Percentiles rank a stretch among this genome's conserved stretches.
Conservation (phyloP, 176 grass and related monocot species). For the Lolium multiflorum region DNA sequence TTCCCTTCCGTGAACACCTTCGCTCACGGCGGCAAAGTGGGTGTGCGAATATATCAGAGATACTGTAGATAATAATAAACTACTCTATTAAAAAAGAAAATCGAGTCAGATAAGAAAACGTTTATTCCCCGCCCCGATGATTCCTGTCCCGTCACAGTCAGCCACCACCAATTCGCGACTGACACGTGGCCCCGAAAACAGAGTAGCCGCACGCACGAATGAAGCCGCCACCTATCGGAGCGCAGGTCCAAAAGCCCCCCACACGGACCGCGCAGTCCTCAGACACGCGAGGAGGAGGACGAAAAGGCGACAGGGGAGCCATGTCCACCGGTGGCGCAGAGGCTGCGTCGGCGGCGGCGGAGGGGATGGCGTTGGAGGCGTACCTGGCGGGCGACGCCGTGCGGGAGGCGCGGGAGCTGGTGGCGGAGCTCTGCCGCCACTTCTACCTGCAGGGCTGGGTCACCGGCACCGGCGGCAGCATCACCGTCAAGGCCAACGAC, state of each 20-base stretch:
- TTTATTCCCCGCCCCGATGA: neutral
- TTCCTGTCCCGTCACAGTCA: neutral
- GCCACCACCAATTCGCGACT: neutral
- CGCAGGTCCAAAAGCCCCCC: neutral
- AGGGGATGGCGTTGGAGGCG: constrained; percentile 45
- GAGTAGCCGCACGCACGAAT: neutral
- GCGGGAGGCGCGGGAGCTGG: constrained; percentile 73
- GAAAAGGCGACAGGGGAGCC: neutral
- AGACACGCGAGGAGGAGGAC: neutral
- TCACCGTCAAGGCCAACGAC: constrained; percentile 93
- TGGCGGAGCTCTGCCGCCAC: constrained; percentile 89
- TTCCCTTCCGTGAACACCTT: too few species aligned
- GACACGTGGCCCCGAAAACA: neutral
- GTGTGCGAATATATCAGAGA: neutral
- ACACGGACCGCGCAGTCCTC: neutral
- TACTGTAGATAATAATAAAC: too few species aligned
- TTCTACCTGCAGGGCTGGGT: constrained; percentile 94
- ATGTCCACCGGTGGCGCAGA: constrained; percentile 40
- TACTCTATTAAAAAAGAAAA: too few species aligned
- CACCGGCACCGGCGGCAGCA: constrained; percentile 77
- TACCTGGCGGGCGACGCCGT: constrained; percentile 67
- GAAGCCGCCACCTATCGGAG: neutral
- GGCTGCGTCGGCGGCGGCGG: constrained; percentile 35
- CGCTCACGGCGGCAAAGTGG: neutral
- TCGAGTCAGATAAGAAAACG: neutral